Percentiles rank a stretch among this genome's conserved stretches.
These are phyloP conservation scores for Stachybotrys chartarum DNA, from an alignment of 2,329 filamentous ascomycete species.

Conservation along the genomic window DNA sequence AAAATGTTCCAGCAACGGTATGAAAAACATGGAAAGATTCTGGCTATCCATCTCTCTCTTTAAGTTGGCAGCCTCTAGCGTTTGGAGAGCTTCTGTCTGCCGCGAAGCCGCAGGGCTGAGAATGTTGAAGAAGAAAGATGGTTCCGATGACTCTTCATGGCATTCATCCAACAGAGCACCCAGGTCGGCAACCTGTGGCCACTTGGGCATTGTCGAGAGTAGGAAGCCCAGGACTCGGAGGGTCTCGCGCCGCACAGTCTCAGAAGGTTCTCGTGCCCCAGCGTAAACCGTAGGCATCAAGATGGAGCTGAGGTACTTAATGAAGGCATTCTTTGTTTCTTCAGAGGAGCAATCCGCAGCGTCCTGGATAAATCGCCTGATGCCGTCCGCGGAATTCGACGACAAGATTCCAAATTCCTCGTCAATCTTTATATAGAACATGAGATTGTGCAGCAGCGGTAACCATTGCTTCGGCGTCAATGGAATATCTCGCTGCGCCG, in stretches of 20 bases:
- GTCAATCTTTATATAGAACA: constrained; percentile 78
- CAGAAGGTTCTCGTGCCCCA: constrained; percentile 71
- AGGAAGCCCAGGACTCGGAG: constrained; percentile 73
- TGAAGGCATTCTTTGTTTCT: constrained; percentile 36
- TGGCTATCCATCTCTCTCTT: constrained; percentile 61
- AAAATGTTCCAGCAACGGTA: constrained; percentile 91
- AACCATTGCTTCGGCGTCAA: constrained; percentile 74
- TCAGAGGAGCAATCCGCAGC: constrained; percentile 33
- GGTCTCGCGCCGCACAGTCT: constrained; percentile 78
- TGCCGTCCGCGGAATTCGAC: constrained; percentile 70
- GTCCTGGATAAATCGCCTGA: constrained; percentile 71
- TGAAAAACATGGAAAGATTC: constrained; percentile 79
- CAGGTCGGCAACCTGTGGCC: constrained; percentile 69
- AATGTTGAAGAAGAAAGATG: constrained; percentile 87
- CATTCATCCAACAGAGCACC: constrained; percentile 52
- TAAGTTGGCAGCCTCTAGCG: constrained; percentile 62
- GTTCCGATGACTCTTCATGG: constrained; percentile 57
- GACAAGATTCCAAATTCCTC: constrained; percentile 82
- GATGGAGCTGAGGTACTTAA: constrained; percentile 52
- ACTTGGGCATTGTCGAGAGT: constrained; percentile 61
- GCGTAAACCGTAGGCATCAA: constrained; percentile 70
- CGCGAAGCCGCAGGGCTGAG: constrained; percentile 83
- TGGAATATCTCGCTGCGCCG: constrained; percentile 47
- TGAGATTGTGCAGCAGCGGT: constrained; percentile 80
- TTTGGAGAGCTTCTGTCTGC: constrained; percentile 74